phyloP scores from a whole-genome alignment of 73 alveolate species.

The Stentor roeselii region DNA sequence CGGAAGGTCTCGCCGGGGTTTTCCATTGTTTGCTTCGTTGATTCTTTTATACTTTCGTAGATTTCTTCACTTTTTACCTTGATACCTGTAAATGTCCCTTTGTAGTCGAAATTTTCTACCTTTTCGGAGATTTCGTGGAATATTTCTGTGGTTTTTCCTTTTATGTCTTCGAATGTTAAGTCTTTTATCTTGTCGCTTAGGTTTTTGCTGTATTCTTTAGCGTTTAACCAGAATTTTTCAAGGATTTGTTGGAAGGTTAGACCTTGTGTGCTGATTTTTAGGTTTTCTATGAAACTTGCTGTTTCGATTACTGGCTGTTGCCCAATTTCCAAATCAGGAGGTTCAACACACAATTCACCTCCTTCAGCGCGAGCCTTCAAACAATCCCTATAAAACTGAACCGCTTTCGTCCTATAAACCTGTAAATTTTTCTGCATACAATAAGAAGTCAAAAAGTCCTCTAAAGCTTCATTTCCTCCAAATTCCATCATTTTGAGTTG shows the following conservation, averaged over 20 bases:
- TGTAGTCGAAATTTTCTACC: neutral
- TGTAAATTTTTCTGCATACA: neutral
- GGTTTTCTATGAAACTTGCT: neutral
- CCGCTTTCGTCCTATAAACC: neutral
- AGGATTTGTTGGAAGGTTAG: neutral
- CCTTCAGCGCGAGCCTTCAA: neutral
- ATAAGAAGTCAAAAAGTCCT: constrained; percentile 39
- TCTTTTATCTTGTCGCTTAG: neutral
- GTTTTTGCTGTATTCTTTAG: neutral
- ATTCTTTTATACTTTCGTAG: neutral
- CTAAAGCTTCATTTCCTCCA: constrained; percentile 87
- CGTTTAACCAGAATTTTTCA: neutral
- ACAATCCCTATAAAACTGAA: neutral
- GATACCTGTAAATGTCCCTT: neutral
- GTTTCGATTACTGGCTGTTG: neutral
- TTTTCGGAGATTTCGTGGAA: neutral
- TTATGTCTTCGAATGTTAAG: neutral
- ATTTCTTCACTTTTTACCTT: neutral
- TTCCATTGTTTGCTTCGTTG: neutral
- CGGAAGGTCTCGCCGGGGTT: neutral
- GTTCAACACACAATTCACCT: neutral
- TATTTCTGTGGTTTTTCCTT: neutral
- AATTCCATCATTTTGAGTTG: constrained; percentile 77
- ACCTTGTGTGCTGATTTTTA: too few species aligned
- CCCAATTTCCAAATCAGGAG: neutral